phyloP scores from a whole-genome alignment of 169 alveolate species.

The Theileria sp. region DNA sequence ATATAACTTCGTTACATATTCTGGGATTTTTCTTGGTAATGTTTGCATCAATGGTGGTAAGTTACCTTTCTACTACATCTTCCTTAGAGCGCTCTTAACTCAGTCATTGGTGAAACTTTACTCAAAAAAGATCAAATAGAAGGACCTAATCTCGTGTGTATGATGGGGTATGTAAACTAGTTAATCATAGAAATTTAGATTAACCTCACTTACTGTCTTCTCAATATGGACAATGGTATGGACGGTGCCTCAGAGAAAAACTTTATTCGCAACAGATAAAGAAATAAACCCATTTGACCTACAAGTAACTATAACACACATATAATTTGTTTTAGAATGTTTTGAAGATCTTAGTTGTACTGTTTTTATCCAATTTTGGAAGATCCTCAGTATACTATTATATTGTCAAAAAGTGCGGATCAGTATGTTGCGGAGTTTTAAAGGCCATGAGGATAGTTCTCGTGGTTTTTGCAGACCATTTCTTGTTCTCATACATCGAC shows the following conservation, averaged over 20 bases:
- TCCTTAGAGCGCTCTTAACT: constrained; percentile 50
- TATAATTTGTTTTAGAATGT: constrained; percentile 13
- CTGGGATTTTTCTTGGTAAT: constrained; percentile 52
- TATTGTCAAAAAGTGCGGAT: constrained; percentile 60
- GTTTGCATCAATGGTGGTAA: constrained; percentile 50
- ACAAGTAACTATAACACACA: constrained; percentile 14
- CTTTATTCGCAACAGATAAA: constrained; percentile 28
- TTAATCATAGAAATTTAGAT: constrained; percentile 1
- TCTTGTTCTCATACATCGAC: constrained; percentile 45
- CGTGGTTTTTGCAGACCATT: constrained; percentile 49
- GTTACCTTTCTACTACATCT: background rate
- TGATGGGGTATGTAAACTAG: constrained; percentile 49
- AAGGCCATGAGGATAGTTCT: constrained; percentile 62
- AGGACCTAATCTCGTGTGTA: constrained; percentile 67
- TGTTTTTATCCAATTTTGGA: constrained; percentile 56
- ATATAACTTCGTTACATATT: constrained; percentile 33
- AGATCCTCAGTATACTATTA: constrained; percentile 63
- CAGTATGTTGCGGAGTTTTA: constrained; percentile 62
- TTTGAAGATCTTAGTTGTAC: constrained; percentile 25
- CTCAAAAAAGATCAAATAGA: constrained; percentile 47
- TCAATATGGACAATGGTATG: constrained; percentile 49
- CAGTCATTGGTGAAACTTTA: constrained; percentile 46
- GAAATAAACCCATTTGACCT: constrained; percentile 55
- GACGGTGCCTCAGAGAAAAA: constrained; percentile 57
- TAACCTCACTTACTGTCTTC: constrained; percentile 48